Evolutionary conservation across 352 stramenopile genomes (phyloP), one percentile per base, ranked within the genome.

Genomic region (Pythium monospermum): DNA sequence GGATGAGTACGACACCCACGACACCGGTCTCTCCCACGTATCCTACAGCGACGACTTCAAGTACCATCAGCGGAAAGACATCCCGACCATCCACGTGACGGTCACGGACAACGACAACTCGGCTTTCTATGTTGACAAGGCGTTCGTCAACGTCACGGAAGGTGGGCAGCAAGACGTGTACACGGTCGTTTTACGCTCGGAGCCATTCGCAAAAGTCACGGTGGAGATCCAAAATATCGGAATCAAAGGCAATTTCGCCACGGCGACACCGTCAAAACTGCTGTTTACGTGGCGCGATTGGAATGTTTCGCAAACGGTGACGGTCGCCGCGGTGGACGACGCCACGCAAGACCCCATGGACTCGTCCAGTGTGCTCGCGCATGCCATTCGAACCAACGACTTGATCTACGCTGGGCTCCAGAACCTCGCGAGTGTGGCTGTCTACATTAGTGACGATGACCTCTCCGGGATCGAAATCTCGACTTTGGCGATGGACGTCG

Each of bases 201-300:
- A 91, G 35, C 80, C 80, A 0, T 91, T 88, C 22, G 70, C 77
- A 0, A 89, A 87, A 32, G 73, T 91, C 23, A 78, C 59, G 0
- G 60, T 87, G 4, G 27, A 18, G 10, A 47, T 87, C 32, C 66
- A 64, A 1, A 87, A 87, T 28, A 39, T 87, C 0, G 77, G 60
- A 0, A 69, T 53, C 1, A 64, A 76, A 5, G 80, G 77, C 11
- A 78, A 85, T 37, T 61, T 68, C 1, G 73, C 67, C 3, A 51
- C 71, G 0, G 13, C 65, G 0, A 64, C 39, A 2, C 71, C 76
- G 4, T 51, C 48, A 1, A 57, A 61, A 13, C 39, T 91, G 4
- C 26, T 69, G 21, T 91, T 89, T 55, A 81, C 77, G 33, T 89
- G 77, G 80, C 57, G 60, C 2, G 63, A 87, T 41, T 91, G 80